Percentiles rank a stretch among this genome's conserved stretches.
phyloP scores from a whole-genome alignment of 2,329 filamentous ascomycete species.

The Sordariomycetes sp. region DNA sequence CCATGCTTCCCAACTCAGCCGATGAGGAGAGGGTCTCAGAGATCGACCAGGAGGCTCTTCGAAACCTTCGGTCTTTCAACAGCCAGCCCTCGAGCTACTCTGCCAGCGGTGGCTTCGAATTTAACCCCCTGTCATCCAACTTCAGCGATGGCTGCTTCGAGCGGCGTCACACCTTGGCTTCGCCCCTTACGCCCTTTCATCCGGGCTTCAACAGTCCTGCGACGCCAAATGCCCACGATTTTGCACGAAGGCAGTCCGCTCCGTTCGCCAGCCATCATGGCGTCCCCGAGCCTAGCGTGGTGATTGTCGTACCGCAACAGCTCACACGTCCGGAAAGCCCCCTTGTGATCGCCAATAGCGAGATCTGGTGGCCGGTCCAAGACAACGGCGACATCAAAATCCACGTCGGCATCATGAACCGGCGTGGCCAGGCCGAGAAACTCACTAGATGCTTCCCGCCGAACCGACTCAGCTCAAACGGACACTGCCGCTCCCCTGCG shows the following conservation, averaged over 20 bases:
- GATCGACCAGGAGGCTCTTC: constrained; percentile 1
- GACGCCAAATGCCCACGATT: neutral
- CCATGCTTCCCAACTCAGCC: neutral
- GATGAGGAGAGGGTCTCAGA: constrained; percentile 1
- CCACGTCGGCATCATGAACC: neutral
- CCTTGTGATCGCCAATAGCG: neutral
- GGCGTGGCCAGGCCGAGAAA: neutral
- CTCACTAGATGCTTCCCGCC: constrained; percentile 1
- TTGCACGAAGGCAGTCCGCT: neutral
- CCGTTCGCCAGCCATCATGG: too few relatives aligned
- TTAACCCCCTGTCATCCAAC: neutral
- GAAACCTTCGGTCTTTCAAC: constrained; percentile 1
- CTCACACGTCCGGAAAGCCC: neutral
- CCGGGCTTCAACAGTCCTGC: neutral
- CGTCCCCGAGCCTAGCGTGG: neutral
- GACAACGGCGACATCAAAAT: constrained; percentile 2
- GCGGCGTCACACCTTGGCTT: constrained; percentile 1
- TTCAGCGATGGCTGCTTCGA: neutral
- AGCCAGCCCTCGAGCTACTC: neutral
- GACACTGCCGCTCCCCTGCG: neutral
- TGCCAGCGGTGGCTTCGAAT: neutral
- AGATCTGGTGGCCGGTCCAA: constrained; percentile 3
- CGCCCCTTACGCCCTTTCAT: neutral
- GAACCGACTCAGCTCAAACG: neutral
- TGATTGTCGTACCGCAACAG: constrained; percentile 1